phyloP scores from a whole-genome alignment of 768 basidiomycete genomes.

The Naganishia kalamii region DNA sequence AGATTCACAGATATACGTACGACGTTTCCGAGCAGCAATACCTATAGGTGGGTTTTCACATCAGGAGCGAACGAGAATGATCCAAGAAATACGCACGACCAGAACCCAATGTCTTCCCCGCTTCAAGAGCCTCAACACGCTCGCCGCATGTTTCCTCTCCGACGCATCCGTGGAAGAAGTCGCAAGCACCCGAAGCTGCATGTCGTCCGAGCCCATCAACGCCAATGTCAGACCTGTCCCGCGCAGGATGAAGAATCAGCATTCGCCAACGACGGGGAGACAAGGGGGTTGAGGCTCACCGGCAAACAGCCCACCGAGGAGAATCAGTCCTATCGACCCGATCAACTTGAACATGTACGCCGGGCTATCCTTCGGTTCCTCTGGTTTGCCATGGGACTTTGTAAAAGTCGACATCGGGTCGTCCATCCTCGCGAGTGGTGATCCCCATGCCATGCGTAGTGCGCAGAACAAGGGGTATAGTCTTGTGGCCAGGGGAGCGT shows the following conservation, averaged over 20 bases:
- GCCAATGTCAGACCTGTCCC: conserved; percentile 69
- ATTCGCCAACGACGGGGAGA: background rate
- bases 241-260: background rate
- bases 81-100: conserved; percentile 55
- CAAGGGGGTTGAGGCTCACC: conserved; percentile 52
- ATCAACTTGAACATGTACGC: conserved; percentile 70
- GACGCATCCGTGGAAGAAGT: conserved; percentile 67
- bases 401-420: background rate
- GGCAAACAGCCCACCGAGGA: conserved; percentile 84
- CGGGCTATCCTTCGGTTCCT: conserved; percentile 48
- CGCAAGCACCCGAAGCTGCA: conserved; percentile 78
- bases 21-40: conserved; percentile 76
- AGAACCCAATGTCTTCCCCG: conserved; percentile 87
- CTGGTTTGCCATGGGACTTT: conserved; percentile 31
- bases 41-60: background rate
- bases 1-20: conserved; percentile 32
- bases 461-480: background rate
- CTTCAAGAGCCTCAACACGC: conserved; percentile 54
- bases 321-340: conserved; percentile 63
- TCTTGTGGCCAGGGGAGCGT: background rate
- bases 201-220: conserved; percentile 86
- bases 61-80: conserved; percentile 52
- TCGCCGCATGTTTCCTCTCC: conserved; percentile 53
- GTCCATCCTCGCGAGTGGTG: background rate
- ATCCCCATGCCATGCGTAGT: conserved; percentile 1